phyloP scores from a whole-genome alignment of 2,329 filamentous ascomycete genomes.

The Moelleriella libera region DNA sequence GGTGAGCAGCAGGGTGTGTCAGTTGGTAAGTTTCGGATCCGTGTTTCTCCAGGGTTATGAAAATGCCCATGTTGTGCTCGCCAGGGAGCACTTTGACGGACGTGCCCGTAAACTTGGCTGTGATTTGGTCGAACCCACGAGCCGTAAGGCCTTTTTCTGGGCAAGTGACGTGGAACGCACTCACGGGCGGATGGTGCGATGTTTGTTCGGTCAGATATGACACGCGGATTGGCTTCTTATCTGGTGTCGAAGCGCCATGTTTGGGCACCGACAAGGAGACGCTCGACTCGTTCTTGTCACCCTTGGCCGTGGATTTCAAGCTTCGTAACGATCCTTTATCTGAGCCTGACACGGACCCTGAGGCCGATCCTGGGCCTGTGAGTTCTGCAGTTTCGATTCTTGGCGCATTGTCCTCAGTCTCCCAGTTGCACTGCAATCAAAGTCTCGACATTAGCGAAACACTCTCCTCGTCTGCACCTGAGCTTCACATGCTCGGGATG shows the following conservation, averaged over 20 bases:
- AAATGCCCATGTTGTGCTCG: conserved; percentile 90
- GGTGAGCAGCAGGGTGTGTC: conserved; percentile 83
- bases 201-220: conserved; percentile 97
- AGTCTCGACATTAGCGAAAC: neutral
- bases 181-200: conserved; percentile 93
- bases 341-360: conserved; percentile 17
- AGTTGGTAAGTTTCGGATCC: conserved; percentile 88
- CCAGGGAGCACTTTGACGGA: conserved; percentile 84
- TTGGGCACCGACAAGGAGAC: conserved; percentile 37
- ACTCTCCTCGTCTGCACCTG: neutral
- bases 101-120: conserved; percentile 94
- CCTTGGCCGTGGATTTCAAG: conserved; percentile 29
- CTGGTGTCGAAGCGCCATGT: conserved; percentile 22
- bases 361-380: conserved; percentile 15
- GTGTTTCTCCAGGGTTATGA: conserved; percentile 68
- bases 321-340: conserved; percentile 31
- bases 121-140: conserved; percentile 87
- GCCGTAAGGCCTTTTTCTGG: conserved; percentile 81
- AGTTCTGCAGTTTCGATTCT: conserved; percentile 40
- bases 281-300: conserved; percentile 30
- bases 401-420: conserved; percentile 67
- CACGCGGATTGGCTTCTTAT: conserved; percentile 52
- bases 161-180: conserved; percentile 87
- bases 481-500: too few relatives aligned
- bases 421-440: conserved; percentile 70